Conservation (phyloP, 2,329 filamentous ascomycete genomes). For the Aspergillus candidus region DNA sequence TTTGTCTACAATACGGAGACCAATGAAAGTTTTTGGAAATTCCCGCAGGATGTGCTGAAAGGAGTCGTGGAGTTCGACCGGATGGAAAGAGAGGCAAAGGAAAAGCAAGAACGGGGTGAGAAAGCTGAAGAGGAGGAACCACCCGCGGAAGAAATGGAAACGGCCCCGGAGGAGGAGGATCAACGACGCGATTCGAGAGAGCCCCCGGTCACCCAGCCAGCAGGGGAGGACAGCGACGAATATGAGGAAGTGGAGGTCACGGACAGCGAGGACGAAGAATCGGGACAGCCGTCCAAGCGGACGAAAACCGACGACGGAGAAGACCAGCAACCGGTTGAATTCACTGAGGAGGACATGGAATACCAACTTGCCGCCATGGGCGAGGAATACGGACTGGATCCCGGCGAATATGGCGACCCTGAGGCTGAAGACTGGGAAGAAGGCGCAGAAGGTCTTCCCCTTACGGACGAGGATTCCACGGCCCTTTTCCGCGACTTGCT, state of each 20-base stretch:
- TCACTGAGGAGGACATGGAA: slow-evolving; percentile 90
- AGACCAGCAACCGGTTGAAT: slow-evolving; percentile 57
- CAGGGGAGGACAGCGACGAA: slow-evolving; percentile 56
- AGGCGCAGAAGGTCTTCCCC: slow-evolving; percentile 61
- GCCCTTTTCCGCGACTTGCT: slow-evolving; percentile 80
- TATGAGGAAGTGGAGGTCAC: slow-evolving; percentile 74
- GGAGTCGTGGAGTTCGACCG: slow-evolving; percentile 62
- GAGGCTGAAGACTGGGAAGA: slow-evolving; percentile 59
- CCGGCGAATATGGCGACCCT: slow-evolving; percentile 65
- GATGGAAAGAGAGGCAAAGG: slow-evolving; percentile 65
- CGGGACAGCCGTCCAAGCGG: slow-evolving; percentile 49
- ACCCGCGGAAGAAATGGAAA: slow-evolving; percentile 12
- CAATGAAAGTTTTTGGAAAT: slow-evolving; percentile 89
- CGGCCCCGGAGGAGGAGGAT: slow-evolving; percentile 4
- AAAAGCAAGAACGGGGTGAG: slow-evolving; percentile 43
- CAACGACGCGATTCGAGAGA: slow-evolving; percentile 12
- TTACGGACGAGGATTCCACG: slow-evolving; percentile 69
- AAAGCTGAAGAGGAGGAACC: slow-evolving; percentile 17
- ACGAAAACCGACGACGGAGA: slow-evolving; percentile 50
- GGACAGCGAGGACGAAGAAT: slow-evolving; percentile 49
- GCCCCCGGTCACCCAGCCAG: slow-evolving; percentile 25
- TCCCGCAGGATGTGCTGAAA: slow-evolving; percentile 78
- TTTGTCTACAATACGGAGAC: slow-evolving; percentile 87
- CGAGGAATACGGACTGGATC: slow-evolving; percentile 71
- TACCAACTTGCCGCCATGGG: slow-evolving; percentile 88